Evolutionary conservation across 148 eudicot species (phyloP).

Genomic region (Talinum fruticosum): DNA sequence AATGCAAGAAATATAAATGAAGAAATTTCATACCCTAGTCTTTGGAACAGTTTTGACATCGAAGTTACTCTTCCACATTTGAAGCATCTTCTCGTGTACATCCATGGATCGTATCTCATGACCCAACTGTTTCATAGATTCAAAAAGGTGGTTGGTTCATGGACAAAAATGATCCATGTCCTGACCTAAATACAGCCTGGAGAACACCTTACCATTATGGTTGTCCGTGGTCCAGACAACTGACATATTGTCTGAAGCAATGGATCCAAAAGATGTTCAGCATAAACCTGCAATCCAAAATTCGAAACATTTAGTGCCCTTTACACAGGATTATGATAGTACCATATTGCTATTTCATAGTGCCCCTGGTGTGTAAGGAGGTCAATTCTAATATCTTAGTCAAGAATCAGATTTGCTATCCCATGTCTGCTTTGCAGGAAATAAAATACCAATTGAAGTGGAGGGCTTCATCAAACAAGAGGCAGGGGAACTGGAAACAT

Average conservation of each 20-base stretch:
- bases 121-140: slow-evolving; percentile 52
- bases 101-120: slow-evolving; percentile 91
- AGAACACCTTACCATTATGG: slow-evolving; percentile 53
- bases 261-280: slow-evolving; percentile 91
- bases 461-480: too few species aligned
- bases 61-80: slow-evolving; percentile 72
- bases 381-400: neutral
- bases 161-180: neutral
- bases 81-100: slow-evolving; percentile 90
- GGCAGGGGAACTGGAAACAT: too few species aligned
- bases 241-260: slow-evolving; percentile 71
- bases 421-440: too few species aligned
- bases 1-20: neutral
- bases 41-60: slow-evolving; percentile 74
- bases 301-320: neutral
- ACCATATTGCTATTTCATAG: neutral
- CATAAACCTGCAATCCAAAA: slow-evolving; percentile 61
- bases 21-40: slow-evolving; percentile 51
- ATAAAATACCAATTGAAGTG: too few species aligned
- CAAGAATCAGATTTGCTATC: neutral
- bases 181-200: neutral
- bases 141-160: neutral
- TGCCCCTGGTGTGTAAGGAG: neutral
- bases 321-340: neutral
- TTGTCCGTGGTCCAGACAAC: slow-evolving; percentile 81